Percentiles rank a stretch among this genome's conserved stretches.
These are phyloP conservation scores for Epichloe uncinata DNA, from an alignment of 2,329 filamentous ascomycete species.

Conservation along the genomic window DNA sequence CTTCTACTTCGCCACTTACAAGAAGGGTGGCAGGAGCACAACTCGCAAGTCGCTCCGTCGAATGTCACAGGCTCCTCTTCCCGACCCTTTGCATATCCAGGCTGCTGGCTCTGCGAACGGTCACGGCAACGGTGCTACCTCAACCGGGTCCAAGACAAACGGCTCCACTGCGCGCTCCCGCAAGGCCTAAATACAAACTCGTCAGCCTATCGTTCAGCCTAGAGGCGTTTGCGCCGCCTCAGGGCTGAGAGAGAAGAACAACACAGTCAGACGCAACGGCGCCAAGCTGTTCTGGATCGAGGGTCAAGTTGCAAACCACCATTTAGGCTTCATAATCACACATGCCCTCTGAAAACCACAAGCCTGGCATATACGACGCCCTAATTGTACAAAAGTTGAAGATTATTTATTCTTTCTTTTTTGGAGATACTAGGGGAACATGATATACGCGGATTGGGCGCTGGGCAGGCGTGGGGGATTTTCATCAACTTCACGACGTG, in stretches of 20 bases:
- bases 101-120: slow-evolving; percentile 39
- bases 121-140: slow-evolving; percentile 38
- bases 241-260: not conserved
- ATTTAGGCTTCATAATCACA: not conserved
- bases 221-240: not conserved
- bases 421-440: slow-evolving; percentile 1
- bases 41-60: slow-evolving; percentile 64
- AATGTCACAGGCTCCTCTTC: slow-evolving; percentile 54
- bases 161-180: slow-evolving; percentile 52
- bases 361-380: not conserved
- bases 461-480: slow-evolving; percentile 1
- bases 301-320: not conserved
- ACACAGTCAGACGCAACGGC: not conserved
- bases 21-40: slow-evolving; percentile 69
- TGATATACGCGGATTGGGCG: not conserved
- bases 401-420: not conserved
- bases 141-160: slow-evolving; percentile 43
- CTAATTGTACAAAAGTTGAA: slow-evolving; percentile 4
- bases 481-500: not conserved
- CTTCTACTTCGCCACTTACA: slow-evolving; percentile 97
- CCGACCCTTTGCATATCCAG: slow-evolving; percentile 68
- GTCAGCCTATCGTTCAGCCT: not conserved
- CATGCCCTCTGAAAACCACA: not conserved
- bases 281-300: not conserved
- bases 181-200: slow-evolving; percentile 38